Base-by-base conservation (phyloP, 164 flowering plant genomes). In the Macadamia tetraphylla region DNA sequence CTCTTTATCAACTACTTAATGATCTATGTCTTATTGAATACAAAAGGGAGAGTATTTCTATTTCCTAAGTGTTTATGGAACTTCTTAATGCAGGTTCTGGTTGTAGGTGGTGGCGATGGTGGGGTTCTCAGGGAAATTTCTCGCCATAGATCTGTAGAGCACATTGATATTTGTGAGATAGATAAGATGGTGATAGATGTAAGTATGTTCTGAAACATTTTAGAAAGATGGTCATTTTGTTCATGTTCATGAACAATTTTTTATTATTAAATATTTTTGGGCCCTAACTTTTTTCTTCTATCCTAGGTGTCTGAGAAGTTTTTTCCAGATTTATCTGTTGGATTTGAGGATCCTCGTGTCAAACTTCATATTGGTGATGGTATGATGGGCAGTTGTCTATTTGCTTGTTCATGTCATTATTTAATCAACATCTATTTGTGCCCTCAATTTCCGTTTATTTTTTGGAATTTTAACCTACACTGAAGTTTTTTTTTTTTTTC, bases 71-170 rank as follows among this genome's bases (percentile, higher is more conserved):
- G 32, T 46, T 70, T 29, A 32, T 6, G 61, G 53, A 69, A 65
- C 60, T 68, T 29, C n/a, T 44, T 60, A 65, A 62, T 85, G 80
- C 85, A 94, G 98, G 97, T 92, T 78, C 80, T 94, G 73, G 97
- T 92, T 79, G 96, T 94, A 62, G 98, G 98, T 73, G 98, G 98
- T 66, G 98, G 98, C 74, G 98, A 94, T 85, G 98, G 98, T 69
- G 98, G 97, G 17, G 98, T 94, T 67, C 86, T 94, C 6, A 81
- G 97, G 67, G 98, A 94, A 80, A 84, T 94, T 62, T 79, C 92
- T 72, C 95, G 98, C 7, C 98, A 94, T 68, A 80, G 77, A 71
- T 90, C 98, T 67, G 92, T 90, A 62, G 90, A 94, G 78, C 71
- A 32, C 58, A 92, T 92, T 77, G 98, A 94, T 81, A 92, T 94